A percentile compares a stretch with the other conserved stretches of the same genome.
Conservation (phyloP, 192 early-diverging fungal species). For the Phycomyces nitens region DNA sequence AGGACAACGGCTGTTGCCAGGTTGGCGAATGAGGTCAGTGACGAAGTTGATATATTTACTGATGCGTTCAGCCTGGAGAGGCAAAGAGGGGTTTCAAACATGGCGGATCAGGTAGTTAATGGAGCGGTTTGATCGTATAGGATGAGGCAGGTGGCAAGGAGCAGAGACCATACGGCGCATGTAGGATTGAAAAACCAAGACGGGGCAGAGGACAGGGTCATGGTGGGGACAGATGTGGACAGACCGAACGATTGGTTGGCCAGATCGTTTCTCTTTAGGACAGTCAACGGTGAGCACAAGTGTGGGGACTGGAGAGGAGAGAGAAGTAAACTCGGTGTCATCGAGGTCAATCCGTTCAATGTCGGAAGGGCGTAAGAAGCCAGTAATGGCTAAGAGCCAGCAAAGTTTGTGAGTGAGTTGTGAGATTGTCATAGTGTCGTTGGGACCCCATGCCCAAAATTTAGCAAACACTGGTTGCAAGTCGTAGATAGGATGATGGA, state of each 20-base stretch:
- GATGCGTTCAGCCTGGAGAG: too few species aligned
- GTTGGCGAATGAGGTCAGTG: too few species aligned
- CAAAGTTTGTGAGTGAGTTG: background rate
- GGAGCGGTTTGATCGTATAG: background rate
- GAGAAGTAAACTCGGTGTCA: background rate
- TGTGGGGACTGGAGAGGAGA: background rate
- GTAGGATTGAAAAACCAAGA: background rate
- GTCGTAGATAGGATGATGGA: background rate
- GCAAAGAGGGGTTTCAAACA: background rate
- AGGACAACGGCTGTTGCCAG: too few species aligned
- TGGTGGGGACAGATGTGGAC: background rate
- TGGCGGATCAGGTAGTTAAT: slow-evolving; percentile 1
- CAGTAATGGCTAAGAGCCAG: slow-evolving; percentile 5
- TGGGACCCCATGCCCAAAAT: background rate
- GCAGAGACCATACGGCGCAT: background rate
- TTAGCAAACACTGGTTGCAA: background rate
- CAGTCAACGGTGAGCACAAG: background rate
- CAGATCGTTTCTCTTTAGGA: slow-evolving; percentile 7
- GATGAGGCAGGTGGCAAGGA: background rate
- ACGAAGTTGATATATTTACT: too few species aligned
- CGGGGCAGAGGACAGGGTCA: background rate
- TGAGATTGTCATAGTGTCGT: background rate
- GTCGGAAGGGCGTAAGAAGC: slow-evolving; percentile 6
- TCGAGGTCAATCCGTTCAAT: background rate
- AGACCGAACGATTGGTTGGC: background rate